Evolutionary conservation across 306 rosid species (phyloP), one percentile per base, ranked within the genome.

Genomic region (Sechiopsis laciniata): DNA sequence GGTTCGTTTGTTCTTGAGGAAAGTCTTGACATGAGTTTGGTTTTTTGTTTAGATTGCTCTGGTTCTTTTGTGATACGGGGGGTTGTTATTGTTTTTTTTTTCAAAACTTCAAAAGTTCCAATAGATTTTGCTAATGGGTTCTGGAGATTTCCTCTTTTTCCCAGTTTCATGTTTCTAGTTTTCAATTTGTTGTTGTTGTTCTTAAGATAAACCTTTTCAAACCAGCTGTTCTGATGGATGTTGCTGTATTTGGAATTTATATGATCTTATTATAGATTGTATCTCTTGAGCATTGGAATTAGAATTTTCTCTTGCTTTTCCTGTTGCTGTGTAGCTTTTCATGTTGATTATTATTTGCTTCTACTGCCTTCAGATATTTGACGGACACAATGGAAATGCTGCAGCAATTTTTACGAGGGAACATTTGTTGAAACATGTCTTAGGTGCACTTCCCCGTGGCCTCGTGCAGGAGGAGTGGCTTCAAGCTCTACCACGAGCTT

Each of bases 361-460:
- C 72, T 55, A 57, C 17, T 6, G 11, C 8, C 24, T 55, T 73
- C 86, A 94, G 98, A 86, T 94, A 78, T 90, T 90, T 87, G 98
- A 94, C 76, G 98, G 98, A 70, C 98, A 94, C 86, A 94, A 94
- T 59, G 98, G 98, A 81, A 90, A 90, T 76, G 96, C 98, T 53
- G 98, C 98, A 4, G 98, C 98, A 45, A 78, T 90, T 81, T 94
- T 59, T 74, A 79, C 96, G 1, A 86, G 84, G 80, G 98, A 94
- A 83, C 76, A 90, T 72, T 83, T 94, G 87, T 82, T 94, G 84
- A 90, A 79, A 78, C 96, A 94, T 75, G 98, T 94, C 65, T 37
- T 94, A 83, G 83, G 97, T 69, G 98, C 97, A 24, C 79, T 90
- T 45, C 97, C 97, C 68, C 88, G 87, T 24, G 92, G 96, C 21